Base-by-base conservation (phyloP, 768 basidiomycete genomes). In the Fistulinella prunicolor region DNA sequence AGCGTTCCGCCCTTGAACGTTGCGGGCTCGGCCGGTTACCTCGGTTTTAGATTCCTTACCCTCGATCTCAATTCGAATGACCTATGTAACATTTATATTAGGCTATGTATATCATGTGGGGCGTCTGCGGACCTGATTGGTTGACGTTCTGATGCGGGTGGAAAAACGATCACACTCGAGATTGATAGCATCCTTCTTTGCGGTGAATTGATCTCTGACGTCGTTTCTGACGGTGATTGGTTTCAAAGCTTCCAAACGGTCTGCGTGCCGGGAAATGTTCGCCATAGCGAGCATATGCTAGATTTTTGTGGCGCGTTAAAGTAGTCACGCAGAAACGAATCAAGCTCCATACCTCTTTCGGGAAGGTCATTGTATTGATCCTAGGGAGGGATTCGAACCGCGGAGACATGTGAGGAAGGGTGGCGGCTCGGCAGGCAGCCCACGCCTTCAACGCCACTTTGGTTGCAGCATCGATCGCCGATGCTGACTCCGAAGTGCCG, bases 211-310 rank as follows among this genome's bases (percentile, higher is more conserved):
- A 3, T 58, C 26, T 6, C 51, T 44, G 8, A 81, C 65, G 9
- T 72, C 68, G 39, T 84, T 81, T 26, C 63, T 72, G 8, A 65
- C 70, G 26, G 64, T 50, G 0, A 51, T 52, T 0, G 83, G 80
- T 53, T 81, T 81, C 46, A 72, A 51, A 16, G 74, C 65, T n/a
- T 79, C 72, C 14, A 81, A 65, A 8, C 74, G 72, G 13, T 76
- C 70, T 2, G 73, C 62, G 38, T 79, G 73, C 6, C 67, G 71
- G 13, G 71, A 68, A 41, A 77, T 64, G 54, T 73, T 82, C 1
- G 75, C 66, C 2, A 85, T 58, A 17, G 73, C 68, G 16, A 61
- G 49, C 7, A 86, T 65, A 30, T 65, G 66, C 79, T 76, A 56
- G 9, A 26, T n/a, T n/a, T n/a, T 35, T 22, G 48, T 23, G 9